Evolutionary conservation across 805 yeast genomes (phyloP).

Genomic region (Candida mattraensis): DNA sequence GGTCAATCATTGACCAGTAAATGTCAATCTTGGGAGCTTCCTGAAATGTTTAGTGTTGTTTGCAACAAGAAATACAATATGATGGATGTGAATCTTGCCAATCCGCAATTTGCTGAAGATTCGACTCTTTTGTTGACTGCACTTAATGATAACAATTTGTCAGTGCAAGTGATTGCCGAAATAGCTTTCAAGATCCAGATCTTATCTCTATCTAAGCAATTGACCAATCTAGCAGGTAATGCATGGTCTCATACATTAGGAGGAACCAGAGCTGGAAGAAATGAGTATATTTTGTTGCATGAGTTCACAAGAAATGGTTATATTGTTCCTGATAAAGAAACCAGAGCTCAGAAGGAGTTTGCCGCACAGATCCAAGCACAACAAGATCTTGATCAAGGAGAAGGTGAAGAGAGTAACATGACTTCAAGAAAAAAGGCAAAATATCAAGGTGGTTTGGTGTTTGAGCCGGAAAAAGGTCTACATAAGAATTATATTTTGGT

Average conservation of each 20-base stretch:
- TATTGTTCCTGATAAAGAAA: conserved; percentile 74
- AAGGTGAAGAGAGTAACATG: conserved; percentile 45
- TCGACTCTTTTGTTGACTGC: conserved; percentile 68
- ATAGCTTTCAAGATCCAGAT: conserved; percentile 83
- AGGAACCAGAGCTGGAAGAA: conserved; percentile 95
- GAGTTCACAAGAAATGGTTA: conserved; percentile 80
- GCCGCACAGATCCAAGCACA: conserved; percentile 18
- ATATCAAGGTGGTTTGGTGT: conserved; percentile 63
- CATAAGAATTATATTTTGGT: conserved; percentile 87
- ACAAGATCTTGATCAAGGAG: conserved; percentile 24
- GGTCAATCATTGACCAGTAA: conserved; percentile 89
- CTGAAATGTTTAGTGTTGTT: conserved; percentile 85
- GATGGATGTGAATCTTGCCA: conserved; percentile 71
- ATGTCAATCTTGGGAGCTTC: conserved; percentile 92
- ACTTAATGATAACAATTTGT: conserved; percentile 62
- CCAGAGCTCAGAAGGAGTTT: conserved; percentile 36
- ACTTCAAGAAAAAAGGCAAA: conserved; percentile 42
- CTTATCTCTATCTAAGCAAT: conserved; percentile 82
- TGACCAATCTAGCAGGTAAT: conserved; percentile 93
- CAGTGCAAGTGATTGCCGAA: conserved; percentile 70
- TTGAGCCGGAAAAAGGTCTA: conserved; percentile 94
- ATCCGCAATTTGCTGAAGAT: conserved; percentile 64
- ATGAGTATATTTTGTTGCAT: conserved; percentile 88
- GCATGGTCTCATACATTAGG: conserved; percentile 94
- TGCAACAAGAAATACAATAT: conserved; percentile 63